Conservation (phyloP, 768 basidiomycete species). For the Leccinum subgranulosum region DNA sequence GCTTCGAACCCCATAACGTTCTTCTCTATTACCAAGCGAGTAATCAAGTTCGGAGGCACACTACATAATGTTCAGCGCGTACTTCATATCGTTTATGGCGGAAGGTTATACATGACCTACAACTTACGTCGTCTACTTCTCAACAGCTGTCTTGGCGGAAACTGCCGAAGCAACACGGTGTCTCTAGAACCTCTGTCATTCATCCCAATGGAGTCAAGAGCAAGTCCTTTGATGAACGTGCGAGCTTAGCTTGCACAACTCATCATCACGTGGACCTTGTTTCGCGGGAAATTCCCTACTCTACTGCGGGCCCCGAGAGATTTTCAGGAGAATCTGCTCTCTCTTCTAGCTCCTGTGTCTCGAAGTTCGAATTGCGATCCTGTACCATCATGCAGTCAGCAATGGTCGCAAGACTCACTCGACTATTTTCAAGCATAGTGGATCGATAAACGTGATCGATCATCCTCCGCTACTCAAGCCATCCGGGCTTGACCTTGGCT, state of each 20-base stretch:
- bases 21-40: slow-evolving; percentile 18
- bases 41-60: slow-evolving; percentile 10
- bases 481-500: slow-evolving; percentile 1
- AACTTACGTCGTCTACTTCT: not conserved
- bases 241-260: not conserved
- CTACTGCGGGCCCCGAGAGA: not conserved
- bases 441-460: slow-evolving; percentile 1
- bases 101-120: not conserved
- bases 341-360: not conserved
- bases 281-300: slow-evolving; percentile 17
- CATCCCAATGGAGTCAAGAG: not conserved
- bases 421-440: not conserved
- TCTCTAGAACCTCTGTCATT: not conserved
- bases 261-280: slow-evolving; percentile 3
- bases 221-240: not conserved
- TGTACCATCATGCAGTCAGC: not conserved
- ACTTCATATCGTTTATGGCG: slow-evolving; percentile 8
- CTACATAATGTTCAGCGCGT: slow-evolving; percentile 1
- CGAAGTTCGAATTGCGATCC: not conserved
- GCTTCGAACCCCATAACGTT: slow-evolving; percentile 27
- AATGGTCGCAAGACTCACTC: not conserved
- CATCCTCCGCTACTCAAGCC: not conserved
- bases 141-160: not conserved
- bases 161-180: slow-evolving; percentile 1
- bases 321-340: not conserved